Percentiles rank a stretch among this genome's conserved stretches.
Evolutionary conservation across 352 stramenopile species (phyloP).

Genomic region (Globisporangium takayamanum): DNA sequence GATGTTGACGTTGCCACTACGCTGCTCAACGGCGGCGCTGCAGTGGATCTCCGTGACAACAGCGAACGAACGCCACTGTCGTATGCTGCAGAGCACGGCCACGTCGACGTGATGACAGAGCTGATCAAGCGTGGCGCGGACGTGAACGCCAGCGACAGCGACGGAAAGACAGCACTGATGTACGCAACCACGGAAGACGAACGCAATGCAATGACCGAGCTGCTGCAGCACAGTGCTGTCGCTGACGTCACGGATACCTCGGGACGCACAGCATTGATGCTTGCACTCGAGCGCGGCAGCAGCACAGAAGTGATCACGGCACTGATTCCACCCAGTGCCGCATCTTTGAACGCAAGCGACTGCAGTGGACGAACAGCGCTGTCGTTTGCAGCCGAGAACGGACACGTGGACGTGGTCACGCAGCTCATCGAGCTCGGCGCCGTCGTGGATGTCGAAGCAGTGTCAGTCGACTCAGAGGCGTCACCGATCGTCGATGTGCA

Average conservation of each 20-base stretch:
- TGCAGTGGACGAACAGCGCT: not conserved
- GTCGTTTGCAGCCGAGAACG: not conserved
- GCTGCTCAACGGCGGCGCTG: not conserved
- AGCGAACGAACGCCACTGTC: not conserved
- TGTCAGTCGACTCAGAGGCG: not conserved
- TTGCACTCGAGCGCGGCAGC: no score
- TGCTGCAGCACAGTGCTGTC: not conserved
- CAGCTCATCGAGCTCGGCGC: not conserved
- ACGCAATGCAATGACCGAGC: not conserved
- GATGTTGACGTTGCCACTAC: not conserved
- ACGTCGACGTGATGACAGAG: not conserved
- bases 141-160: not conserved
- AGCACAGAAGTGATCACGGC: not conserved
- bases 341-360: not conserved
- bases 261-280: not conserved
- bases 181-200: not conserved
- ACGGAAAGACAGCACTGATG: not conserved
- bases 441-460: not conserved
- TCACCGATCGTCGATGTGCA: not conserved
- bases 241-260: not conserved
- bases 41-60: not conserved
- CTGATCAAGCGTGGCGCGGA: not conserved
- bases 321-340: not conserved
- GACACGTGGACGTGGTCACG: not conserved
- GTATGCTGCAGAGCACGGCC: not conserved